Conservation (phyloP, 75 land plant species). For the Azolla pinnata region DNA sequence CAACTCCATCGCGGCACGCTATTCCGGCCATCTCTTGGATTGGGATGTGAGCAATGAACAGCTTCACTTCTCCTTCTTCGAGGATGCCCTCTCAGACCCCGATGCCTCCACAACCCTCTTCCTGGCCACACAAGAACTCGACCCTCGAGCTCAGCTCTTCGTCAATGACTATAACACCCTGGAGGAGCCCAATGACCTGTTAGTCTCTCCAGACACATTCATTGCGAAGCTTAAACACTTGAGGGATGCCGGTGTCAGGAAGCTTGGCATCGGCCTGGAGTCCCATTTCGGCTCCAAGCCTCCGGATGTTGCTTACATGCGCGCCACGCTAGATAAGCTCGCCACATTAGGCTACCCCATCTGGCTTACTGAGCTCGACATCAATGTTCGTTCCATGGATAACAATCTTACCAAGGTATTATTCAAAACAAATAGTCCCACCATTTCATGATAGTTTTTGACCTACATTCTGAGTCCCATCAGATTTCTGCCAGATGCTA, state of each 20-base stretch:
- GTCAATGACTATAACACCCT: constrained; percentile 78
- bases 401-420: constrained; percentile 4
- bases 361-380: constrained; percentile 77
- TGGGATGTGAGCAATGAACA: constrained; percentile 88
- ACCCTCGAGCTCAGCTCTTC: constrained; percentile 57
- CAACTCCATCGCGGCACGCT: constrained; percentile 37
- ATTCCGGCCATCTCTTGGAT: constrained; percentile 43
- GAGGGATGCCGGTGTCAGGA: constrained; percentile 22
- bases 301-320: constrained; percentile 53
- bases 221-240: constrained; percentile 35
- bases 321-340: constrained; percentile 60
- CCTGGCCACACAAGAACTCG: constrained; percentile 34
- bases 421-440: too few relatives aligned
- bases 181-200: constrained; percentile 48
- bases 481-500: too few relatives aligned
- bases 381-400: constrained; percentile 20
- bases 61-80: constrained; percentile 77
- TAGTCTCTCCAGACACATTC: constrained; percentile 47
- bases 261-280: constrained; percentile 59
- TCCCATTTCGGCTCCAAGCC: constrained; percentile 38
- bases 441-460: too few relatives aligned
- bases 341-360: constrained; percentile 54
- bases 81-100: constrained; percentile 40
- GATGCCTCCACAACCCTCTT: constrained; percentile 48
- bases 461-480: too few relatives aligned